These are phyloP conservation scores for Coniferiporia sulphurascens DNA, from an alignment of 1,284 basidiomycete species.

Conservation along the genomic window DNA sequence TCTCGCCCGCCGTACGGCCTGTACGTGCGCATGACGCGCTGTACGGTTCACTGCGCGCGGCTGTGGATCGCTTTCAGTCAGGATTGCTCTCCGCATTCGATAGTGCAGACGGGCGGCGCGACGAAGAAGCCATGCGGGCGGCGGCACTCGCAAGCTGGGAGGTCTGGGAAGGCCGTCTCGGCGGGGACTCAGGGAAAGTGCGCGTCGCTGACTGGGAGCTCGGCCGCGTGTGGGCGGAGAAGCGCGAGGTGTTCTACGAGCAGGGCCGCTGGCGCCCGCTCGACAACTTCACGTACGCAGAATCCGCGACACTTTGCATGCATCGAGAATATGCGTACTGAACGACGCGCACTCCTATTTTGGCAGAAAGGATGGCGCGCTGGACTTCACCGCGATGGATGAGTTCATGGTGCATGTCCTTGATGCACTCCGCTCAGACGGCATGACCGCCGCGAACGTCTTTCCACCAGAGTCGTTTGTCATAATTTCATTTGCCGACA, in stretches of 20 bases:
- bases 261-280: conserved; percentile 73
- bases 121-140: conserved; percentile 72
- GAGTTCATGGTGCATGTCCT: conserved; percentile 76
- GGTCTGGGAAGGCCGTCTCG: conserved; percentile 48
- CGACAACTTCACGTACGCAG: conserved; percentile 76
- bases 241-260: conserved; percentile 91
- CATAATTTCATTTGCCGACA: conserved; percentile 69
- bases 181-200: background rate
- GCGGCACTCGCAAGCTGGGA: conserved; percentile 83
- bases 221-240: conserved; percentile 90
- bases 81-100: conserved; percentile 56
- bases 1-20: conserved; percentile 44
- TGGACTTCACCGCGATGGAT: conserved; percentile 93
- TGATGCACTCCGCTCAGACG: conserved; percentile 65
- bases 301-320: background rate
- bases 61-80: conserved; percentile 85
- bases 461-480: conserved; percentile 80
- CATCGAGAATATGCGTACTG: background rate
- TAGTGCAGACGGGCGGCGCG: conserved; percentile 58
- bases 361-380: conserved; percentile 40
- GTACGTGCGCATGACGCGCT: conserved; percentile 8
- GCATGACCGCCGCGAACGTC: conserved; percentile 74
- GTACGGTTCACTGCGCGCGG: conserved; percentile 65
- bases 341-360: conserved; percentile 12
- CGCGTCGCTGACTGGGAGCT: conserved; percentile 76